Evolutionary conservation across 2,329 filamentous ascomycete species (phyloP).

Genomic region (Hypomyces rosellus): DNA sequence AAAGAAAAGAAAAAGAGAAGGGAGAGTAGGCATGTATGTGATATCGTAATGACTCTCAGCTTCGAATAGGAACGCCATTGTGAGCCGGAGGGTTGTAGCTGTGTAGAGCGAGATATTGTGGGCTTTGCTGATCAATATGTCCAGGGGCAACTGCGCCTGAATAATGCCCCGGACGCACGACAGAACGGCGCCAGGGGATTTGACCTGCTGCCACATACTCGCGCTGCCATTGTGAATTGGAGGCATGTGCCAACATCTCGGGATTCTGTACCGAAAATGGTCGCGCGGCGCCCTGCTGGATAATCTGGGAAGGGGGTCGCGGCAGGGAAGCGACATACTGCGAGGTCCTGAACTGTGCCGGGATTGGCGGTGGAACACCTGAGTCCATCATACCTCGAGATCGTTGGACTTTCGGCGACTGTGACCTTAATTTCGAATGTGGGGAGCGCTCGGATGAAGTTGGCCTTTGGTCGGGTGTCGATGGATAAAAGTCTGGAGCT

Average conservation of each 20-base stretch:
- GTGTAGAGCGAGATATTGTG: conserved; percentile 47
- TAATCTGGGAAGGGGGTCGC: background rate
- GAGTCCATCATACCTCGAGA: conserved; percentile 6
- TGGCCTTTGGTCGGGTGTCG: conserved; percentile 14
- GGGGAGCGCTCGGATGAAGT: conserved; percentile 12
- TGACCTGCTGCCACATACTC: background rate
- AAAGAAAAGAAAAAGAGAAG: background rate
- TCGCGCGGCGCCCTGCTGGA: too few relatives aligned
- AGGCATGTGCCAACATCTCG: background rate
- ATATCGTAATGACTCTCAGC: conserved; percentile 21
- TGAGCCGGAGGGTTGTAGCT: conserved; percentile 56
- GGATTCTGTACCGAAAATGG: background rate
- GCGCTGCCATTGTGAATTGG: conserved; percentile 5
- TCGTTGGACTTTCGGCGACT: conserved; percentile 10
- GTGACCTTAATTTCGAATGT: conserved; percentile 13
- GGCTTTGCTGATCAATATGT: conserved; percentile 7
- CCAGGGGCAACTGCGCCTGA: conserved; percentile 30
- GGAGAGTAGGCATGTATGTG: background rate
- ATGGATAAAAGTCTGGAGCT: conserved; percentile 20
- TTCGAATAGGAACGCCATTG: conserved; percentile 49
- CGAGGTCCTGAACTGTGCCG: conserved; percentile 5
- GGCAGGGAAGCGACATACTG: background rate
- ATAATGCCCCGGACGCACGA: conserved; percentile 28
- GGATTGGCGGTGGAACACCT: conserved; percentile 9
- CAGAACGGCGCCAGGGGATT: conserved; percentile 22